Evolutionary conservation across 768 basidiomycete species (phyloP).

Genomic region (Mycena leptocephala): DNA sequence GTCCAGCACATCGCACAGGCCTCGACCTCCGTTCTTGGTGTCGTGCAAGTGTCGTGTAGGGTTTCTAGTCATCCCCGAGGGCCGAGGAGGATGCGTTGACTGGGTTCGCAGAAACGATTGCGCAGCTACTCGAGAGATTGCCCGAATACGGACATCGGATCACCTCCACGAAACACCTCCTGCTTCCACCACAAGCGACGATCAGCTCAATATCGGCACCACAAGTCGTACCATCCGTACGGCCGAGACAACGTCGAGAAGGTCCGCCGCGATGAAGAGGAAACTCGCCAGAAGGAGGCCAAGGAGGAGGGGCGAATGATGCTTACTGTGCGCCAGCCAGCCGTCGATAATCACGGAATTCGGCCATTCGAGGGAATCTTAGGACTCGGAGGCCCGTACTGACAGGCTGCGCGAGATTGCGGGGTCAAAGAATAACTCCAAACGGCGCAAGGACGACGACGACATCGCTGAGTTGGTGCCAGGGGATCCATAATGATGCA

Average conservation of each 20-base stretch:
- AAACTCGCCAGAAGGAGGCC: slow-evolving; percentile 76
- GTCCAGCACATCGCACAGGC: too few relatives aligned
- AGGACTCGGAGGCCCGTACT: slow-evolving; percentile 91
- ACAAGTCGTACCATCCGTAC: slow-evolving; percentile 94
- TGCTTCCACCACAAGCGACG: slow-evolving; percentile 21
- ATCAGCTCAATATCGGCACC: slow-evolving; percentile 95
- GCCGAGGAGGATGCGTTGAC: too few relatives aligned
- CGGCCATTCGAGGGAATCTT: slow-evolving; percentile 36
- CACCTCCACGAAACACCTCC: not conserved
- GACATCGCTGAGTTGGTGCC: slow-evolving; percentile 43
- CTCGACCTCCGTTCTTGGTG: too few relatives aligned
- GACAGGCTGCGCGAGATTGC: slow-evolving; percentile 75
- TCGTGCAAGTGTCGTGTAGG: too few relatives aligned
- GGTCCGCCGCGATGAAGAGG: slow-evolving; percentile 87
- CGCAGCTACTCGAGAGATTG: too few relatives aligned
- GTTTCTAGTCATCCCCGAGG: too few relatives aligned
- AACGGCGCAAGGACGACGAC: slow-evolving; percentile 55
- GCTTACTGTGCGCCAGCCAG: slow-evolving; percentile 75
- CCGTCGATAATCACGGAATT: not conserved
- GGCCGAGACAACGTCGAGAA: slow-evolving; percentile 88
- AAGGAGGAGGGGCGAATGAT: slow-evolving; percentile 81
- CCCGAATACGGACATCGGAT: too few relatives aligned
- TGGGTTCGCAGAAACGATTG: too few relatives aligned
- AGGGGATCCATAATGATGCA: too few relatives aligned
- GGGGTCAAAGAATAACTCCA: slow-evolving; percentile 59